Evolutionary conservation across 108 stramenopile genomes (phyloP), one percentile per base, ranked within the genome.

Genomic region (Cyclotella kingstonii): DNA sequence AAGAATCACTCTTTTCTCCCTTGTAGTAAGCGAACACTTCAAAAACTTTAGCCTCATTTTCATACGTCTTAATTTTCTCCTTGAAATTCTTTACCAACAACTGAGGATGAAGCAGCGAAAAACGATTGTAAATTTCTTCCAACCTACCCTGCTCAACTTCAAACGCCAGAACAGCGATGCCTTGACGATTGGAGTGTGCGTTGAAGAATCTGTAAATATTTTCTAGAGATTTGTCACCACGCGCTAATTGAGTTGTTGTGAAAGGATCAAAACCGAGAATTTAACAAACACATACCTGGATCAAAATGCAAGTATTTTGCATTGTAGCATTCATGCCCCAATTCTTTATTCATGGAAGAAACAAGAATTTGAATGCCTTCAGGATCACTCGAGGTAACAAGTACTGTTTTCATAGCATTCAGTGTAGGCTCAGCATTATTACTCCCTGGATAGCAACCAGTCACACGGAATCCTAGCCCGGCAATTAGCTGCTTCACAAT

Each of bases 21-120:
- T 75, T 31, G 57, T 94, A 94, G 63, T 88, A 94, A 0, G 89
- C 90, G 63, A 56, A 91, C 8, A 88, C 93, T 80, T 94, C 89
- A 14, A 94, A 58, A 10, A 94, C 56, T 28, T 72, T 66, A 49
- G 59, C 63, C 26, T 56, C 70, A 22, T 51, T 23, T 46, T 60
- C 59, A 31, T 71, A 60, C 5, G 30, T 19, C 7, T 45, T 28
- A 6, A 60, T 49, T 17, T 81, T 81, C 5, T 55, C 59, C 17
- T 60, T 48, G 48, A 62, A 56, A 47, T 79, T 67, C 8, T 71
- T 45, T 3, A 68, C 53, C 25, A 90, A 25, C 28, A 89, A 54
- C 2, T 78, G 70, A 5, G 89, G 89, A 67, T 94, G 93, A 15
- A 72, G 63, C 19, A 47, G 14, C 39, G 50, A 23, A 60, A 90